Evolutionary conservation across 2,329 filamentous ascomycete genomes (phyloP).

Genomic region (Sarocladiaceae sp.): DNA sequence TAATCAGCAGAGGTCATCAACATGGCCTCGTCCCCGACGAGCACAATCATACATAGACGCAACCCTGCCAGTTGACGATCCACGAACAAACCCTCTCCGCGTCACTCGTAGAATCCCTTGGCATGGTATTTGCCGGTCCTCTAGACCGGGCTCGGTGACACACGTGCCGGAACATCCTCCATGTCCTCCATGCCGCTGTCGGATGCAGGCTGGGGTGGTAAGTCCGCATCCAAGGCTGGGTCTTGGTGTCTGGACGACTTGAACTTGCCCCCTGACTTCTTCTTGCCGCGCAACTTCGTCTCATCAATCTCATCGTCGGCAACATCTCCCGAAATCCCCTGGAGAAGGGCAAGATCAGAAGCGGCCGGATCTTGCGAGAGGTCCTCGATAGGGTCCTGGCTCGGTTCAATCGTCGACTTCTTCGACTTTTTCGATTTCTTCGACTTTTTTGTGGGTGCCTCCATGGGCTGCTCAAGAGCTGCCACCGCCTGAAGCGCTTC

Average conservation of each 20-base stretch:
- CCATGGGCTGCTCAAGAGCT: background rate
- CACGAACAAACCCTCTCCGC: no score
- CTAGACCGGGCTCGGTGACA: constrained; percentile 10
- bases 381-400: constrained; percentile 6
- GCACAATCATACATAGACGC: no score
- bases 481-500: background rate
- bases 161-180: constrained; percentile 34
- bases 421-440: background rate
- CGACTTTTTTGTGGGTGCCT: background rate
- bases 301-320: constrained; percentile 9
- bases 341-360: background rate
- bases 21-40: no score
- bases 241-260: constrained; percentile 4
- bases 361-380: constrained; percentile 1
- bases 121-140: no score
- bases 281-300: background rate
- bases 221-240: background rate
- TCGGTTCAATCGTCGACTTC: background rate
- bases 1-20: no score
- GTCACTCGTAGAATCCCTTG: no score
- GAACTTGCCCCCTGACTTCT: constrained; percentile 3
- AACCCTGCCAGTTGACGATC: no score
- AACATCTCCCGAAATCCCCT: background rate
- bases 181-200: constrained; percentile 35
- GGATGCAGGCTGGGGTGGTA: background rate